These are phyloP conservation scores for Raphanus raphanistrum DNA, from an alignment of 345 rosid species.

Conservation along the genomic window DNA sequence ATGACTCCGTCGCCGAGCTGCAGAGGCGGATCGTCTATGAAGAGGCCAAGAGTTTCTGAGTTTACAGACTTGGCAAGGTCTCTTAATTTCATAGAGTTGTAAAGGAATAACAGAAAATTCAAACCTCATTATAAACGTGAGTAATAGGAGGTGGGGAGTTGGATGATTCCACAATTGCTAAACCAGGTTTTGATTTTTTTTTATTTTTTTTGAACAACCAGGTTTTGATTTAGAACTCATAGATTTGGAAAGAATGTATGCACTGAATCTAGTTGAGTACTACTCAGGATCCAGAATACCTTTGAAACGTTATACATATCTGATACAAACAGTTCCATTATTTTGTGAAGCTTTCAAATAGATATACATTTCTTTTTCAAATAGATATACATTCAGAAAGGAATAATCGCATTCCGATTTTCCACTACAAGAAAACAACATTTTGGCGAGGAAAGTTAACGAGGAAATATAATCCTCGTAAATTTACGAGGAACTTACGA, in stretches of 20 bases:
- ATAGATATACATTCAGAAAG: neutral
- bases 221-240: too few relatives aligned
- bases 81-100: constrained; percentile 40
- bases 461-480: too few relatives aligned
- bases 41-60: constrained; percentile 58
- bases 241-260: too few relatives aligned
- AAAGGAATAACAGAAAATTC: too few relatives aligned
- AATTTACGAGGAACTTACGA: too few relatives aligned
- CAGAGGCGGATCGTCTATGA: constrained; percentile 41
- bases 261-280: too few relatives aligned
- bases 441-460: too few relatives aligned
- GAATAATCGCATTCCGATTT: neutral
- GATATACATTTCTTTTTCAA: neutral
- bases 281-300: too few relatives aligned
- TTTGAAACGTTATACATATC: too few relatives aligned
- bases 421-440: too few relatives aligned
- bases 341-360: neutral
- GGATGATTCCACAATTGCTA: neutral
- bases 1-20: constrained; percentile 65
- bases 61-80: constrained; percentile 71
- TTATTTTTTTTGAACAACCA: too few relatives aligned
- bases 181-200: neutral
- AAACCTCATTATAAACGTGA: neutral
- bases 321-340: neutral
- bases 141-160: neutral